A percentile compares a stretch with the other conserved stretches of the same genome.
Conservation (phyloP, 108 stramenopile genomes). For the Cyclotella choctawhatcheeana region DNA sequence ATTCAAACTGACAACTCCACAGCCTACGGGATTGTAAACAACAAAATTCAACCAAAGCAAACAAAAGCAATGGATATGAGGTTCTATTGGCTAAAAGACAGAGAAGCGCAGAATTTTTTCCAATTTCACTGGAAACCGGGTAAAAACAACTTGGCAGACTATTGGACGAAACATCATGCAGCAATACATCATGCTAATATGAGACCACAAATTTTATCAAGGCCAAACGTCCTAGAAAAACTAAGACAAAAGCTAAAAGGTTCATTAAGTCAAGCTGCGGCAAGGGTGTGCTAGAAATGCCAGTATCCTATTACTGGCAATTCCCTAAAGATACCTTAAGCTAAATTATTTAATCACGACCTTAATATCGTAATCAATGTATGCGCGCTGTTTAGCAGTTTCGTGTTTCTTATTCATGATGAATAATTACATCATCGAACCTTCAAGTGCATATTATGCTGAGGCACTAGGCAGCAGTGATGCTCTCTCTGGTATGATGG, state of each 20-base stretch:
- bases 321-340: neutral
- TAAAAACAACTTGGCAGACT: neutral
- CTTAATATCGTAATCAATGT: neutral
- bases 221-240: neutral
- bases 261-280: neutral
- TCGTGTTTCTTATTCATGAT: constrained; percentile 88
- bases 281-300: neutral
- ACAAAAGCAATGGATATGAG: neutral
- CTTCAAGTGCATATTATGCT: constrained; percentile 78
- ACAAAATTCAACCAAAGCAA: neutral
- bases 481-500: constrained; percentile 78
- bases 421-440: constrained; percentile 89
- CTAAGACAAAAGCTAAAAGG: neutral
- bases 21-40: neutral
- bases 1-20: neutral
- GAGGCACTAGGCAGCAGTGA: constrained; percentile 73
- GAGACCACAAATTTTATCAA: neutral
- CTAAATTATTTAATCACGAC: neutral
- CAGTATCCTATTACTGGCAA: neutral
- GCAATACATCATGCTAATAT: neutral
- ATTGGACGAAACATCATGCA: neutral
- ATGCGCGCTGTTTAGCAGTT: neutral
- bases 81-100: neutral
- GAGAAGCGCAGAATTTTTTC: neutral
- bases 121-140: neutral